Conservation (phyloP, 2,329 filamentous ascomycete species). For the Monosporascus sp. region DNA sequence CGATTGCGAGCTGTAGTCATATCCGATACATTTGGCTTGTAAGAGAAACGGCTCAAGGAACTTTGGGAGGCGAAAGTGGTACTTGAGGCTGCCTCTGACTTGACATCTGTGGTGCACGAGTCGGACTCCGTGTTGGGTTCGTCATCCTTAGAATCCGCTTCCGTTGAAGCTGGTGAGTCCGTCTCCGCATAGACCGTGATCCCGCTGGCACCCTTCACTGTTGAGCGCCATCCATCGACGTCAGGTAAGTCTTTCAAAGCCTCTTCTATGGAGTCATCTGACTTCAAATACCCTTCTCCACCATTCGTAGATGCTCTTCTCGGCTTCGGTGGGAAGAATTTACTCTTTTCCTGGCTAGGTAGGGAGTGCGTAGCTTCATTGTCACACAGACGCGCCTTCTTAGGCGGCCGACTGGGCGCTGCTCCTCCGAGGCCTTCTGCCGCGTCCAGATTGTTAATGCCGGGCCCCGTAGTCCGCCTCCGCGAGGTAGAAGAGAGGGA, state of each 20-base stretch:
- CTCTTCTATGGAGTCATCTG: slow-evolving; percentile 54
- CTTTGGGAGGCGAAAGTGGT: slow-evolving; percentile 23
- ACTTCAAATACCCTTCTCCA: slow-evolving; percentile 41
- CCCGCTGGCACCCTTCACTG: slow-evolving; percentile 28
- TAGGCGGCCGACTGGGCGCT: slow-evolving; percentile 37
- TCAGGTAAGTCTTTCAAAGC: slow-evolving; percentile 47
- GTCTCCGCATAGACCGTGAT: slow-evolving; percentile 41
- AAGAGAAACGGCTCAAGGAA: slow-evolving; percentile 28
- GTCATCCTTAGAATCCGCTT: slow-evolving; percentile 14
- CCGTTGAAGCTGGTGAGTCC: slow-evolving; percentile 19
- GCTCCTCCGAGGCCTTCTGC: slow-evolving; percentile 5
- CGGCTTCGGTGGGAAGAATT: slow-evolving; percentile 40
- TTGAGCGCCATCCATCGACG: slow-evolving; percentile 40
- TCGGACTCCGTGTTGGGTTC: slow-evolving; percentile 1
- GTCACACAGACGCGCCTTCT: slow-evolving; percentile 52
- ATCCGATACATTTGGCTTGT: slow-evolving; percentile 11
- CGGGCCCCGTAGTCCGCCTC: slow-evolving; percentile 16
- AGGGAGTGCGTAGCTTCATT: slow-evolving; percentile 28
- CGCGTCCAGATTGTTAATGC: slow-evolving; percentile 2
- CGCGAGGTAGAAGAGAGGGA: slow-evolving; percentile 21
- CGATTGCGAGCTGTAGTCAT: neutral
- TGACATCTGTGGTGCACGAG: neutral
- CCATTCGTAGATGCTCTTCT: slow-evolving; percentile 24
- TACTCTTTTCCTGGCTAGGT: slow-evolving; percentile 41
- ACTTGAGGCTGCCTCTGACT: neutral